phyloP scores from a whole-genome alignment of 129 eudicot species.

The Flaveria robusta region DNA sequence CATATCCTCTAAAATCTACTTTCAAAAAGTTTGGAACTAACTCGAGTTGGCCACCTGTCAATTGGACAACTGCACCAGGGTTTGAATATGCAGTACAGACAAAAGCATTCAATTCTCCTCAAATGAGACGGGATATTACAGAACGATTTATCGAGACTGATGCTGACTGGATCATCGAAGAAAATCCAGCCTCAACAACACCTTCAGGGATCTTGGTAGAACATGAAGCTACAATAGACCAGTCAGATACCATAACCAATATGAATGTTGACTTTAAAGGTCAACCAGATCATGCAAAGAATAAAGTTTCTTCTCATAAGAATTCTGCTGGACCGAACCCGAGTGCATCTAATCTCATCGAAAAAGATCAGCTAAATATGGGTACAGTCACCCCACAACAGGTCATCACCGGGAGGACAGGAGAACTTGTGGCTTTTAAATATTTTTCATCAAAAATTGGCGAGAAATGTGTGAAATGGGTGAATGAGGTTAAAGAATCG shows the following conservation, averaged over 20 bases:
- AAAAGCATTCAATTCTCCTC: constrained; percentile 22
- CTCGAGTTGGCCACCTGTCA: constrained; percentile 83
- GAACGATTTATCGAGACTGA: constrained; percentile 14
- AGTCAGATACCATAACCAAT: constrained; percentile 4
- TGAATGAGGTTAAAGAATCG: constrained; percentile 60
- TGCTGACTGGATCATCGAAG: constrained; percentile 32
- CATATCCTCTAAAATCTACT: constrained; percentile 26
- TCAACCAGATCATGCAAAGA: constrained; percentile 23
- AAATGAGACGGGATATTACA: constrained; percentile 14
- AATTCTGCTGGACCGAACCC: constrained; percentile 16
- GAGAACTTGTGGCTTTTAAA: constrained; percentile 63
- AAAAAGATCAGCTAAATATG: constrained; percentile 36
- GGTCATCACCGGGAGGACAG: constrained; percentile 59
- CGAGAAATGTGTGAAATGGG: constrained; percentile 53
- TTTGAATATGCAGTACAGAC: constrained; percentile 41
- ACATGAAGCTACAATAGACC: constrained; percentile 10
- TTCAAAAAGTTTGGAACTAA: constrained; percentile 36
- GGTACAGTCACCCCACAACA: constrained; percentile 44
- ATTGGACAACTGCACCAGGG: constrained; percentile 90
- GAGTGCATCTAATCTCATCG: constrained; percentile 24
- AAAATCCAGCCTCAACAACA: constrained; percentile 18
- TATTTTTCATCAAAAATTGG: constrained; percentile 39
- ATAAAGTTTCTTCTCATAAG: constrained; percentile 5
- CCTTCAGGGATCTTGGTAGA: constrained; percentile 35
- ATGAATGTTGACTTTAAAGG: constrained; percentile 16